Evolutionary conservation across 2,329 filamentous ascomycete species (phyloP).

Genomic region (Fusarium sp.): DNA sequence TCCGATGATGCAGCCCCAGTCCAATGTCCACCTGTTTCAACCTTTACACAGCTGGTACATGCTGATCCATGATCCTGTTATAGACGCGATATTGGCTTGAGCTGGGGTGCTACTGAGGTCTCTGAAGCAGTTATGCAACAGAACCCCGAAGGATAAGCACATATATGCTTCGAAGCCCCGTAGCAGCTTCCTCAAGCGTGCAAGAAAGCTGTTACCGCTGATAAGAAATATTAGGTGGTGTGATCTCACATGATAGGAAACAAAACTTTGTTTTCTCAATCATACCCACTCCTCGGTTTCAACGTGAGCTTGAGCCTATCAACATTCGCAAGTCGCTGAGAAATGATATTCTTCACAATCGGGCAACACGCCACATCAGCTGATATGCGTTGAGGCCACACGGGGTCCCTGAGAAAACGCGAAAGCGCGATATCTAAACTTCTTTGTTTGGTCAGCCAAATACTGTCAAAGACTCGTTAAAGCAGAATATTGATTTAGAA

Average conservation of each 20-base stretch:
- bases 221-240: background rate
- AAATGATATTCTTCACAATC: background rate
- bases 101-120: background rate
- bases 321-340: background rate
- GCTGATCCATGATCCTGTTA: background rate
- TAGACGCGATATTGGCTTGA: background rate
- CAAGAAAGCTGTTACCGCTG: background rate
- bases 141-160: background rate
- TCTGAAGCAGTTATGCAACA: background rate
- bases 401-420: conserved; percentile 22
- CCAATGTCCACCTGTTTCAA: no score
- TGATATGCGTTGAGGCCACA: conserved; percentile 11
- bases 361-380: conserved; percentile 7
- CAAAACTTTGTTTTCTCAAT: background rate
- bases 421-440: conserved; percentile 3
- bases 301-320: conserved; percentile 3
- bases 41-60: background rate
- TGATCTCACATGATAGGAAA: background rate
- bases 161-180: background rate
- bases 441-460: background rate
- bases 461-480: background rate
- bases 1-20: background rate
- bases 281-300: background rate
- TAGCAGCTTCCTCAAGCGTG: background rate
- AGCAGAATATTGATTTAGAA: background rate